Base-by-base conservation (phyloP, 2,329 filamentous ascomycete species). In the Blastomyces parvus region DNA sequence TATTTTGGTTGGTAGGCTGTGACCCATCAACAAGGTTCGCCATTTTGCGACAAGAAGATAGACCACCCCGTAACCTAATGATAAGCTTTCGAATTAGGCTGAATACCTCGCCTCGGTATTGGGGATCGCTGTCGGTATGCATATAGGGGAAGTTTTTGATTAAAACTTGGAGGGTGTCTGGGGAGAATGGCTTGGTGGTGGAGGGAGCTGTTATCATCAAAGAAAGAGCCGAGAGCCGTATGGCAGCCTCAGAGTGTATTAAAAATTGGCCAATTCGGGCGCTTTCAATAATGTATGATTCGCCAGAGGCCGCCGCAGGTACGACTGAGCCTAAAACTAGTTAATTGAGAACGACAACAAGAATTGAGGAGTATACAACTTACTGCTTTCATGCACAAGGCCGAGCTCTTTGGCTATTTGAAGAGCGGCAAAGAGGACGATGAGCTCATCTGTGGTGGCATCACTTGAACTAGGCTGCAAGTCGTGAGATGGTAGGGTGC, bases 101-200 rank as follows among this genome's bases (percentile, higher is more conserved):
- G 33, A 93, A 81, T 1, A 95, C 81, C 68, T 96, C 90, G 64
- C 92, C 88, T 63, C 94, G 86, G 67, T 92, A 88, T 69, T 93
- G 91, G 6, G 93, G 87, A 72, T 97, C 91, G 0, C 89, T 86
- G 66, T 97, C 92, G 2, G 90, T 85, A 71, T 95, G 88, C 66
- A 93, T 85, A 19, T 87, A 83, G 0, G 84, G 81, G 3, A 97
- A 76, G 64, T 90, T 85, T 42, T 78, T 80, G 61, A 81, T 81
- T 2, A 97, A 78, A 14, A 88, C 81, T 2, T 77, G 73, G 2
- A 97, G 79, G 0, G 87, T 82, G 11, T 78, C 80, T 0, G 76
- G 70, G 0, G 87, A 87, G 61, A 95, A 86, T 0, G 91, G 88
- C 61, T 85, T 86, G 2, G 89, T 91, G 0, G 87, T 87, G 1